Conservation (phyloP, 192 early-diverging fungal species). For the Coemansia sp. region DNA sequence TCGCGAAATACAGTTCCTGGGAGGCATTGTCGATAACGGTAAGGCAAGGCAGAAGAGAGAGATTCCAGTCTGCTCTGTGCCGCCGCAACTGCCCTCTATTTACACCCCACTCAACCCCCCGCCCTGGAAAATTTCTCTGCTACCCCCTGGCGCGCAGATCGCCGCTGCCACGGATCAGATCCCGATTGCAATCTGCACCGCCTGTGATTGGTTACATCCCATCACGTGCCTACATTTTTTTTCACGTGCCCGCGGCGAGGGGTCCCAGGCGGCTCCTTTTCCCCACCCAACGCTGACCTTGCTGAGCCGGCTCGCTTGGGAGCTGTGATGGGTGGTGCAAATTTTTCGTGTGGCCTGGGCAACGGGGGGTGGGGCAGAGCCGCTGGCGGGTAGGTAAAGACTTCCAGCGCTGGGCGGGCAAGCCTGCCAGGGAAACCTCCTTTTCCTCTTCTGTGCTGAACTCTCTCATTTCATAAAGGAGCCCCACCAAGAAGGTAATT, state of each 20-base stretch:
- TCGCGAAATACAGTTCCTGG: slow-evolving; percentile 43
- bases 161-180: slow-evolving; percentile 25
- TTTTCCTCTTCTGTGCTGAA: slow-evolving; percentile 41
- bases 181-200: not conserved
- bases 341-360: too few species aligned
- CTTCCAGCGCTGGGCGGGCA: not conserved
- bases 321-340: too few species aligned
- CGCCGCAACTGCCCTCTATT: not conserved
- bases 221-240: slow-evolving; percentile 36
- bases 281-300: too few species aligned
- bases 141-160: slow-evolving; percentile 22
- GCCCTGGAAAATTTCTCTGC: slow-evolving; percentile 22
- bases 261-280: too few species aligned
- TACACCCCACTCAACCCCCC: not conserved
- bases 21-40: slow-evolving; percentile 35
- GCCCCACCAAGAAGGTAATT: slow-evolving; percentile 47
- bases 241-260: slow-evolving; percentile 27
- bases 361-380: too few species aligned
- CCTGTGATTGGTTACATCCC: slow-evolving; percentile 7
- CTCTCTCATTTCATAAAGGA: slow-evolving; percentile 23
- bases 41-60: slow-evolving; percentile 7
- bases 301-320: too few species aligned
- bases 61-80: not conserved
- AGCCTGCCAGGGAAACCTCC: slow-evolving; percentile 16
- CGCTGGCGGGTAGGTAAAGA: not conserved